A percentile compares a stretch with the other conserved stretches of the same genome.
Evolutionary conservation across 495 filamentous ascomycete genomes (phyloP).

Genomic region (Sabuloglossum arenarium): DNA sequence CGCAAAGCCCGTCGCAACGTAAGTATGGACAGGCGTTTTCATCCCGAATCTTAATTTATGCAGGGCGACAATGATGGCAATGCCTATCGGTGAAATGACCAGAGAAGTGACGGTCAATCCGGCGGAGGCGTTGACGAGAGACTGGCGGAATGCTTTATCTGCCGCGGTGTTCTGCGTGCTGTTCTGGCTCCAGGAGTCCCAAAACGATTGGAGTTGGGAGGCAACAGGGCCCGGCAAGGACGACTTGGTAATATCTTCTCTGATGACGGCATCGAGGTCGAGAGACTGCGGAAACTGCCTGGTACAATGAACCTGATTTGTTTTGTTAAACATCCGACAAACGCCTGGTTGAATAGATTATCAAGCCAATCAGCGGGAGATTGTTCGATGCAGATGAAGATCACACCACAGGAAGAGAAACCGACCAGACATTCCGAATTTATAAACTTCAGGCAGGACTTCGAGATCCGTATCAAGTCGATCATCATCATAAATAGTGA

Average conservation of each 20-base stretch:
- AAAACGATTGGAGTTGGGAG: background rate
- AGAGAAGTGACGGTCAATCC: background rate
- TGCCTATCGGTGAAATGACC: background rate
- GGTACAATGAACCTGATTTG: background rate
- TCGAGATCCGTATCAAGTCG: background rate
- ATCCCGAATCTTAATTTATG: too few relatives aligned
- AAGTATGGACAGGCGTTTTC: background rate
- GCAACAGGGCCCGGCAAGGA: background rate
- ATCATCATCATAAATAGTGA: background rate
- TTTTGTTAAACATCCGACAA: background rate
- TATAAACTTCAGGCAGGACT: background rate
- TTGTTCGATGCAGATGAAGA: background rate
- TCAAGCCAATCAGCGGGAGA: background rate
- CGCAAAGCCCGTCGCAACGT: background rate
- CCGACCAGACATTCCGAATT: slow-evolving; percentile 1
- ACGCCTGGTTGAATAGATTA: background rate
- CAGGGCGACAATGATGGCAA: background rate
- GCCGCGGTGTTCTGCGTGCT: background rate
- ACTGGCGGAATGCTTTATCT: background rate
- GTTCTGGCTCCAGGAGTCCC: background rate
- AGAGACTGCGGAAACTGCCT: background rate
- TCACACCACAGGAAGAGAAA: too few relatives aligned
- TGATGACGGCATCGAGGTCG: slow-evolving; percentile 1
- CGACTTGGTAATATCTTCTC: background rate
- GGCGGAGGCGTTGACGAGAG: background rate